Base-by-base conservation (phyloP, 176 grass and related monocot genomes). In the Rhynchospora breviuscula region DNA sequence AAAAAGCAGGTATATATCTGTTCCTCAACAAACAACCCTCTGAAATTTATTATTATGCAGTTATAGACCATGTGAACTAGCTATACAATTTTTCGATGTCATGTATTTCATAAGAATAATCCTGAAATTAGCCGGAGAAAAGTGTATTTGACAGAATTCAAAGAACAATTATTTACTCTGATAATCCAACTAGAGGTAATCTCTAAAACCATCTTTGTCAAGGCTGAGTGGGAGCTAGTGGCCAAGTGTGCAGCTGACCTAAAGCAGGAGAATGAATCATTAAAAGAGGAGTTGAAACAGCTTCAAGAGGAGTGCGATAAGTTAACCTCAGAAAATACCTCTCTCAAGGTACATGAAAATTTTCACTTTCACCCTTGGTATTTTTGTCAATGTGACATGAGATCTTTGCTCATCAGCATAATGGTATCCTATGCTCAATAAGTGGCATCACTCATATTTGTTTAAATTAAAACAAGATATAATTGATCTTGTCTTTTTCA, bases 221-320 rank as follows among this genome's bases (percentile, higher is more conserved):
- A 82, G 80, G 57, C 80, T 7, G 80, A 82, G 80, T 82, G 80
- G 80, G 80, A 82, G 59, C 63, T 82, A 67, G 80, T 82, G 23
- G 80, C 80, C 44, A 82, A 82, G 47, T 29, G 62, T 82, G 80
- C 62, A 65, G 80, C 19, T 49, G 80, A 82, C 18, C 63, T 82
- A 19, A 82, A 66, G 80, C 80, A 82, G 8, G 80, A 82, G 59
- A 82, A 82, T 18, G 80, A 82, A 82, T 82, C 80, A 65, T 60
- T 82, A 9, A 82, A 82, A 29, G 80, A 82, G 10, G 80, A 82
- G 63, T 82, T 82, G 35, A 67, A 82, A 25, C 57, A 44, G 33
- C 61, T 82, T 82, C 43, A 82, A 82, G 80, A 82, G 8, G 80
- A 82, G 48, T 82, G 80, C 6, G 60, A 82, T 21, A 82, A 82